phyloP scores from a whole-genome alignment of 2,329 filamentous ascomycete species.

The Clarireedia hainanense region DNA sequence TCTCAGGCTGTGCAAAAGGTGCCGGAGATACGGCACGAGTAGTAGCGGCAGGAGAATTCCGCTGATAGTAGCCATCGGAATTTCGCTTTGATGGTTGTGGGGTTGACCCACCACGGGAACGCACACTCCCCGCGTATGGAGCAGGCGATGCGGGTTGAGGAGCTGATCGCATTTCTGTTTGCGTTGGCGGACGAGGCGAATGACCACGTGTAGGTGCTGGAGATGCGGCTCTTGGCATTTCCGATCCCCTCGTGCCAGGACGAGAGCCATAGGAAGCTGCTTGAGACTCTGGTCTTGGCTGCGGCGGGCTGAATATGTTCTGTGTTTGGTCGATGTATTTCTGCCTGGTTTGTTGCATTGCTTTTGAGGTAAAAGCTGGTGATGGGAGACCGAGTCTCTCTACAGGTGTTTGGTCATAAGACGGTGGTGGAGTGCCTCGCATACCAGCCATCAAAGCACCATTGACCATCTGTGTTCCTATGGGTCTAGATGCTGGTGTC shows the following conservation, averaged over 20 bases:
- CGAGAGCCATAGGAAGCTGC: conserved; percentile 35
- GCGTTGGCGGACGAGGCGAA: conserved; percentile 54
- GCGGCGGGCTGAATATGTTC: conserved; percentile 55
- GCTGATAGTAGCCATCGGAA: conserved; percentile 43
- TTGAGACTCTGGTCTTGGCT: conserved; percentile 26
- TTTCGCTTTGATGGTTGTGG: conserved; percentile 35
- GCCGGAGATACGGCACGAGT: conserved; percentile 40
- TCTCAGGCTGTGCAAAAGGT: conserved; percentile 32
- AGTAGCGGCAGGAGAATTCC: conserved; percentile 38
- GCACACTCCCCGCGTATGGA: conserved; percentile 42
- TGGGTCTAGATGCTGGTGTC: conserved; percentile 36
- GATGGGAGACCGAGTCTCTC: conserved; percentile 81
- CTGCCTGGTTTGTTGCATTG: conserved; percentile 92
- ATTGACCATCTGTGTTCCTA: conserved; percentile 33
- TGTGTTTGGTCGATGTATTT: conserved; percentile 79
- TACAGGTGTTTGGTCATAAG: conserved; percentile 63
- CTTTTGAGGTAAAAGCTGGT: conserved; percentile 83
- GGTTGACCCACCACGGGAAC: conserved; percentile 28
- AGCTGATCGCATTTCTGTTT: conserved; percentile 38
- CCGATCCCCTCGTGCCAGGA: conserved; percentile 50
- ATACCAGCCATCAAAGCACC: conserved; percentile 46
- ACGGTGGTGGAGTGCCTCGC: conserved; percentile 75
- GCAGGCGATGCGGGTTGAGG: conserved; percentile 54
- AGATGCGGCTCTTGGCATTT: conserved; percentile 54
- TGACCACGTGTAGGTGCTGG: conserved; percentile 58